Conservation (phyloP, 2,329 filamentous ascomycete species). For the Xylaria sp. region DNA sequence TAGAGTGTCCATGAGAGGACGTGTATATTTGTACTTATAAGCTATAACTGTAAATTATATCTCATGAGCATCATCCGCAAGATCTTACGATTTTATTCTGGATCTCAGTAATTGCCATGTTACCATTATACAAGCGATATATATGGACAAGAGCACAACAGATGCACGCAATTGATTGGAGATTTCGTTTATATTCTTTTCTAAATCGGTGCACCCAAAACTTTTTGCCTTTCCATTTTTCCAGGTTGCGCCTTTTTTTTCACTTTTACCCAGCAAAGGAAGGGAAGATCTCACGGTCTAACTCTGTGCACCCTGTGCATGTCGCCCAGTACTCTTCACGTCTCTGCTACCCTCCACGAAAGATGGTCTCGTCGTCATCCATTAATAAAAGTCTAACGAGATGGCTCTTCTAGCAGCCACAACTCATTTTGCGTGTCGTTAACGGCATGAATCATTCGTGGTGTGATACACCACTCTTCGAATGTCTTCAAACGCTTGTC, state of each 20-base stretch:
- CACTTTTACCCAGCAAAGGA: slow-evolving; percentile 15
- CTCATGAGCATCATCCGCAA: neutral
- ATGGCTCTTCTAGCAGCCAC: slow-evolving; percentile 20
- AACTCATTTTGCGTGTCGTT: slow-evolving; percentile 14
- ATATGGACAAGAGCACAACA: neutral
- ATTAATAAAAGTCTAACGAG: slow-evolving; percentile 9
- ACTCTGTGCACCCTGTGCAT: slow-evolving; percentile 23
- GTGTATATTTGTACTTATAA: neutral
- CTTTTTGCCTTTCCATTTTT: slow-evolving; percentile 26
- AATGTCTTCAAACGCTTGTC: slow-evolving; percentile 20
- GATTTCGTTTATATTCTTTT: slow-evolving; percentile 43
- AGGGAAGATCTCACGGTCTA: slow-evolving; percentile 34
- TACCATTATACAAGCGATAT: neutral
- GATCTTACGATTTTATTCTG: neutral
- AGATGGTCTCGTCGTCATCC: slow-evolving; percentile 23
- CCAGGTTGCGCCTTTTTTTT: slow-evolving; percentile 18
- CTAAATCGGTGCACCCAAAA: slow-evolving; percentile 34
- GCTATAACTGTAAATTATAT: slow-evolving; percentile 1
- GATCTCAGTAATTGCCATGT: neutral
- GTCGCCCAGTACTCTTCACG: slow-evolving; percentile 17
- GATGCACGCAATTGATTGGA: slow-evolving; percentile 36
- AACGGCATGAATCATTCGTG: slow-evolving; percentile 5
- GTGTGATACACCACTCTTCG: slow-evolving; percentile 15
- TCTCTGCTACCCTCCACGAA: slow-evolving; percentile 29
- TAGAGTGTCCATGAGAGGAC: neutral